phyloP scores from a whole-genome alignment of 305 asterid genomes.

The Fraxinus sp. region DNA sequence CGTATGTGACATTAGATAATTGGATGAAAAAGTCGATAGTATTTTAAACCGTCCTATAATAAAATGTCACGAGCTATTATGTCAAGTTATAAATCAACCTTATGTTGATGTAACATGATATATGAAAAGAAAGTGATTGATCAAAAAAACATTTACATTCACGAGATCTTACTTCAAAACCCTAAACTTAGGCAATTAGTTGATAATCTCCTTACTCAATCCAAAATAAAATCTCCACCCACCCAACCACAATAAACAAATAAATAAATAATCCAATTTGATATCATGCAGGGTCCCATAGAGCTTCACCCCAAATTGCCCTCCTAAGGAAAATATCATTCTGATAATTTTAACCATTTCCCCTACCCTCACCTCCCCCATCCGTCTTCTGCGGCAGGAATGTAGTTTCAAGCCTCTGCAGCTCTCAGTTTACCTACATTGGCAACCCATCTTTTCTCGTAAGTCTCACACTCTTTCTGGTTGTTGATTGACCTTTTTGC shows the following conservation, averaged over 20 bases:
- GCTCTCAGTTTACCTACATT: background rate
- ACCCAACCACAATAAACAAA: background rate
- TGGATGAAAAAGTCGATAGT: background rate
- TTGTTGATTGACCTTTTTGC: background rate
- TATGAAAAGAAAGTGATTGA: background rate
- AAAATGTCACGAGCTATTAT: background rate
- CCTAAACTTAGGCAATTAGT: background rate
- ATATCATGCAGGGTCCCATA: background rate
- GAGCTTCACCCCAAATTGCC: background rate
- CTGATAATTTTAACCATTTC: background rate
- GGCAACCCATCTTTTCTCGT: background rate
- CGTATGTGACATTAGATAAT: too few relatives aligned
- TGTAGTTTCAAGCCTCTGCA: slow-evolving; percentile 26
- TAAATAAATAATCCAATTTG: background rate
- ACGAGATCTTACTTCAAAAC: background rate
- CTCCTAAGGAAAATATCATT: background rate
- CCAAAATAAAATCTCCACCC: background rate
- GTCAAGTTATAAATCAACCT: too few relatives aligned
- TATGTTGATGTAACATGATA: too few relatives aligned
- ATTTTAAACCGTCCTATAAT: background rate
- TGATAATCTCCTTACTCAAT: background rate
- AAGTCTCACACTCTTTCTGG: background rate
- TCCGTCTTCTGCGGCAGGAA: slow-evolving; percentile 26
- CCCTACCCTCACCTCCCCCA: slow-evolving; percentile 18
- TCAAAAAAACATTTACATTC: too few relatives aligned